These are phyloP conservation scores for Aspergillus mulundensis DNA, from an alignment of 495 filamentous ascomycete genomes.

Conservation along the genomic window DNA sequence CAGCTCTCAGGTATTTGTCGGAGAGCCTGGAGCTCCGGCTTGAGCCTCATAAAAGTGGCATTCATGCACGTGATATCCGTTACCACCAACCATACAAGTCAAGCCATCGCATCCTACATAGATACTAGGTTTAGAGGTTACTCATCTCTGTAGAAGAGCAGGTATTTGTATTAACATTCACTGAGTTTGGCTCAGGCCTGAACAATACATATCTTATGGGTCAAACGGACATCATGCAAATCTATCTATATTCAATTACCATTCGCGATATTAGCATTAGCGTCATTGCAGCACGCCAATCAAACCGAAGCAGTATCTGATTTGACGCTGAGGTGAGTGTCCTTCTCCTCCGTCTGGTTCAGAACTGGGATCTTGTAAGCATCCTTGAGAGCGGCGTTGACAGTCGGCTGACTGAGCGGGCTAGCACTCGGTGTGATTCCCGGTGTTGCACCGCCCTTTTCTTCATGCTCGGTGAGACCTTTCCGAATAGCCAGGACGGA, in stretches of 20 bases:
- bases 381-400: conserved; percentile 20
- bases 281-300: not conserved
- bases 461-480: conserved; percentile 53
- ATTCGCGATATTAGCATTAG: not conserved
- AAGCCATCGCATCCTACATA: not conserved
- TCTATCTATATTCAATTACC: not conserved
- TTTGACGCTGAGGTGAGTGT: conserved; percentile 17
- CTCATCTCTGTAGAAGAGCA: not conserved
- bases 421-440: conserved; percentile 23
- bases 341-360: conserved; percentile 23
- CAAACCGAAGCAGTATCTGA: conserved; percentile 9
- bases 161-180: not conserved
- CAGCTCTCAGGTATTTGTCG: not conserved
- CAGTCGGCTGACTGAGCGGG: conserved; percentile 23
- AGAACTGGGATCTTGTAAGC: conserved; percentile 31
- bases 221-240: too few species aligned
- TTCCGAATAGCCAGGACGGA: conserved; percentile 79
- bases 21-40: not conserved
- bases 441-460: conserved; percentile 23
- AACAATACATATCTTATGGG: not conserved
- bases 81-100: not conserved
- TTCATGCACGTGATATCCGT: not conserved
- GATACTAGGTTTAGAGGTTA: not conserved
- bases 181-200: not conserved
- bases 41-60: not conserved